Evolutionary conservation across 805 yeast species (phyloP).

Genomic region (Yarrowia phangngaensis): DNA sequence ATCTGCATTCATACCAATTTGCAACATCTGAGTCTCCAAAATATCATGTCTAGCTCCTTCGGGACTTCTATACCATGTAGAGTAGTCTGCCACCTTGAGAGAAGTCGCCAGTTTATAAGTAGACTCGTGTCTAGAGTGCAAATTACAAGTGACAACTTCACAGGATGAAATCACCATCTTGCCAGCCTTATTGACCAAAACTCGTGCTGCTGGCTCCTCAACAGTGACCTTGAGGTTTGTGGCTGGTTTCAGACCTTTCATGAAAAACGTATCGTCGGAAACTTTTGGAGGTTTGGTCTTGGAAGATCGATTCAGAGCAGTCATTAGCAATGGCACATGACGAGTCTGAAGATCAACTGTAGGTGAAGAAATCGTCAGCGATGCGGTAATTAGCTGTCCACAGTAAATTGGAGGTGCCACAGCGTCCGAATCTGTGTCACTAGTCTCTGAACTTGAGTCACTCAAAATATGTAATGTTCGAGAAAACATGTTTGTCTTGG

Average conservation of each 20-base stretch:
- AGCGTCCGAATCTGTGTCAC: slow-evolving; percentile 13
- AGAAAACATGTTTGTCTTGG: slow-evolving; percentile 40
- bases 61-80: slow-evolving; percentile 38
- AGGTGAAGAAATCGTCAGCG: slow-evolving; percentile 40
- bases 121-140: slow-evolving; percentile 33
- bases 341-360: slow-evolving; percentile 41
- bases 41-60: slow-evolving; percentile 35
- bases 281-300: slow-evolving; percentile 18
- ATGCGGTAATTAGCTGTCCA: slow-evolving; percentile 36
- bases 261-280: slow-evolving; percentile 5
- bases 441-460: slow-evolving; percentile 27
- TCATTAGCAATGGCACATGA: slow-evolving; percentile 38
- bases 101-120: slow-evolving; percentile 34
- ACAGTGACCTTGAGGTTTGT: slow-evolving; percentile 35
- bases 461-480: slow-evolving; percentile 38
- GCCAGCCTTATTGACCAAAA: slow-evolving; percentile 31
- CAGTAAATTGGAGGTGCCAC: slow-evolving; percentile 11
- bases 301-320: slow-evolving; percentile 27
- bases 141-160: slow-evolving; percentile 36
- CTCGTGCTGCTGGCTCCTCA: slow-evolving; percentile 40
- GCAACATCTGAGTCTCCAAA: slow-evolving; percentile 32
- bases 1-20: slow-evolving; percentile 31
- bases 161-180: slow-evolving; percentile 40
- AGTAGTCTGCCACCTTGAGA: slow-evolving; percentile 32
- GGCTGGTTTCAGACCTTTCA: slow-evolving; percentile 33